A percentile compares a stretch with the other conserved stretches of the same genome.
phyloP scores from a whole-genome alignment of 345 rosid genomes.

The Linum tenue region DNA sequence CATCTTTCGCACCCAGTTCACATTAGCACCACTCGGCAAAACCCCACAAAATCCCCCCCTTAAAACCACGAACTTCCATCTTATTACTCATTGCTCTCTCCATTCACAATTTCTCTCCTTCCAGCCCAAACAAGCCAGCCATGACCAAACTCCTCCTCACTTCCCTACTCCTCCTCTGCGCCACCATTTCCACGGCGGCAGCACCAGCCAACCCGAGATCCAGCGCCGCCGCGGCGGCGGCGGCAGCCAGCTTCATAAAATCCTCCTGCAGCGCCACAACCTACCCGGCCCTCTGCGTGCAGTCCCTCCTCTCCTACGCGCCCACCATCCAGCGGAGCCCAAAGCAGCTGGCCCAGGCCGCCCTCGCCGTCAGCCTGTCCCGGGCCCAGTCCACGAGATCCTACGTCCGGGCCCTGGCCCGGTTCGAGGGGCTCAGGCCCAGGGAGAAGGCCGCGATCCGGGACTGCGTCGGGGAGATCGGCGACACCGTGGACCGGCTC shows the following conservation, averaged over 20 bases:
- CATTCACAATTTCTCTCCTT: no score
- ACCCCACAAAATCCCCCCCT: background rate
- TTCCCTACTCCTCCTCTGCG: conserved; percentile 12
- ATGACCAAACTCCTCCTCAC: background rate
- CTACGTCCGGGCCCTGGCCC: conserved; percentile 44
- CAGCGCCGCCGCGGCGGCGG: conserved; percentile 9
- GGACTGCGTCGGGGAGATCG: conserved; percentile 65
- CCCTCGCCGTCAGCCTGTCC: conserved; percentile 55
- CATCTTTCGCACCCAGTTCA: no score
- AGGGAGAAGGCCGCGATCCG: conserved; percentile 52
- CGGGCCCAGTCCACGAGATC: conserved; percentile 45
- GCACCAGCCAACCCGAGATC: conserved; percentile 16
- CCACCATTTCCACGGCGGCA: conserved; percentile 14
- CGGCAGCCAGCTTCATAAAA: conserved; percentile 37
- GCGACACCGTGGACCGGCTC: conserved; percentile 63
- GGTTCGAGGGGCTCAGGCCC: conserved; percentile 43
- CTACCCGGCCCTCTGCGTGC: conserved; percentile 58
- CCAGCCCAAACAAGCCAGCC: no score
- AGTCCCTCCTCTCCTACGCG: conserved; percentile 55
- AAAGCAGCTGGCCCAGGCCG: conserved; percentile 54
- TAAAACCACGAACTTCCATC: background rate
- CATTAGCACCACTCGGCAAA: no score
- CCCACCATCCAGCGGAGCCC: conserved; percentile 49
- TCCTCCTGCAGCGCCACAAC: conserved; percentile 53
- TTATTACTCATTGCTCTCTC: no score